Base-by-base conservation (phyloP, 2,329 filamentous ascomycete genomes). In the Sporothrix dimorphospora region DNA sequence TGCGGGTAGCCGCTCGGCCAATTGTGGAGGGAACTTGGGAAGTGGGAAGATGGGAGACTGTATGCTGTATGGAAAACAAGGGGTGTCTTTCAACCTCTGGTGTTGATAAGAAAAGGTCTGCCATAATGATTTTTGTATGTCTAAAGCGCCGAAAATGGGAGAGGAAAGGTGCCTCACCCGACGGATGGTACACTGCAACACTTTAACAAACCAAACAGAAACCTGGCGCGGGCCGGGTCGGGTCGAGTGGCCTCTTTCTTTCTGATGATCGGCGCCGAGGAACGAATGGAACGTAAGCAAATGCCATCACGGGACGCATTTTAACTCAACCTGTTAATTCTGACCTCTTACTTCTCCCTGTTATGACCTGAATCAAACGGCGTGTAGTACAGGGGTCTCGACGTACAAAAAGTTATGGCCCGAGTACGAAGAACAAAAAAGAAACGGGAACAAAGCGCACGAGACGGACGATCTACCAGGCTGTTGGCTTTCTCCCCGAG, bases 1-100 rank as follows among this genome's bases (percentile, higher is more conserved):
- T 57, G 69, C 70, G 24, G 47, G 61, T 38, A 67, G 24, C 70
- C 49, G 70, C 14, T 63, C 38, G 49, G 57, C 47, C 59, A 57
- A 57, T 68, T 47, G 51, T 30, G 38, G 30, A 68, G 65, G 45
- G 47, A 49, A 68, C 47, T 40, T n/a, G 66, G 24, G 21, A n/a
- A 34, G 21, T 61, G 40, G 21, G 11, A 4, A 38, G 61, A n/a
- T n/a, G n/a, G n/a, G n/a, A n/a, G n/a, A n/a, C n/a, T n/a, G n/a
- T n/a, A n/a, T n/a, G n/a, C n/a, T n/a, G n/a, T n/a, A n/a, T n/a
- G n/a, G 47, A 34, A 19, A 42, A 16, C 3, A 34, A 34, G 42
- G n/a, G 2, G 57, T 21, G 14, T 9, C 16, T 38, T 12, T 59
- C n/a, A n/a, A 27, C 55, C 38, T 59, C 8, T n/a, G 19, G 16